These are phyloP conservation scores for Cucurbitaria berberidis DNA, from an alignment of 2,329 filamentous ascomycete species.

Conservation along the genomic window DNA sequence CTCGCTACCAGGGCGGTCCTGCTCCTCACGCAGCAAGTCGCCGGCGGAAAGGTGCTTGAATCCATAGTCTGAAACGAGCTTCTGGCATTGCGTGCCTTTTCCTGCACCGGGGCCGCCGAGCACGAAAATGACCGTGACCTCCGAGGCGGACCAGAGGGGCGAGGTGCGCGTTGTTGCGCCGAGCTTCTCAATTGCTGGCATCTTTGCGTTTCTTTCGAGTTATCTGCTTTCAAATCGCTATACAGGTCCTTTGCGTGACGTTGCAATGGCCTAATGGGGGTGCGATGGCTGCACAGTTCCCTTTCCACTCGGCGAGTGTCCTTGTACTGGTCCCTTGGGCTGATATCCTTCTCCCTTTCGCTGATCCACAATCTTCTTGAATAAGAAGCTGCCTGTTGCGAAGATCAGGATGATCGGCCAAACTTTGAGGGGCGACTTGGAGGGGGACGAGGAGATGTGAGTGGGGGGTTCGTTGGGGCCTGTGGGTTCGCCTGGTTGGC, in stretches of 20 bases:
- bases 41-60: conserved; percentile 95
- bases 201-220: conserved; percentile 18
- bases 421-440: conserved; percentile 50
- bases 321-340: conserved; percentile 35
- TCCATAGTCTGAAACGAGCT: conserved; percentile 83
- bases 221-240: neutral
- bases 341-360: conserved; percentile 48
- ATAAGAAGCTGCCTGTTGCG: conserved; percentile 52
- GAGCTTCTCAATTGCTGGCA: conserved; percentile 50
- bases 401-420: conserved; percentile 58
- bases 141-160: conserved; percentile 74
- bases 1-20: conserved; percentile 81
- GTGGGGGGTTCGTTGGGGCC: conserved; percentile 48
- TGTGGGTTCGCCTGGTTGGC: conserved; percentile 44
- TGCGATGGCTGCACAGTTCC: conserved; percentile 25
- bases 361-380: conserved; percentile 55
- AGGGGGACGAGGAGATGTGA: conserved; percentile 40
- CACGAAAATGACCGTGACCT: conserved; percentile 94
- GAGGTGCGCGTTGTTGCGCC: conserved; percentile 56
- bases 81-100: conserved; percentile 94
- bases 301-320: conserved; percentile 40
- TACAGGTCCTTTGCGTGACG: neutral
- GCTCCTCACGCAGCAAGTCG: conserved; percentile 91
- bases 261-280: conserved; percentile 30
- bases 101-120: conserved; percentile 94